These are phyloP conservation scores for Mikania micrantha DNA, from an alignment of 129 eudicot genomes.

Conservation along the genomic window DNA sequence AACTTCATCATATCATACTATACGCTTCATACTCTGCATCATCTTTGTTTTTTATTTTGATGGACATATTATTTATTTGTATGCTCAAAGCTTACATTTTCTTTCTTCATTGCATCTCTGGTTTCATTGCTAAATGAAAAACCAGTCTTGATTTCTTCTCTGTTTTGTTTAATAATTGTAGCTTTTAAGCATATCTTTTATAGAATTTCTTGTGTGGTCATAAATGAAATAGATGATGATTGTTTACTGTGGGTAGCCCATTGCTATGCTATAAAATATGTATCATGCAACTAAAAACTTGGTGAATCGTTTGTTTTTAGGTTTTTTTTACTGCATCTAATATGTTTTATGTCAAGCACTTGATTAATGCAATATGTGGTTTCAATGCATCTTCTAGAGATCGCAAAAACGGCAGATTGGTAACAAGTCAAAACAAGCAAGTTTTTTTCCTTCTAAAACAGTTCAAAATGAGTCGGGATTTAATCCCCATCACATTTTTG, in stretches of 20 bases:
- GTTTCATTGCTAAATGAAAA: neutral
- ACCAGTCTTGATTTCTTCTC: neutral
- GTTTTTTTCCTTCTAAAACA: neutral
- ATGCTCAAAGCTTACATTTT: neutral
- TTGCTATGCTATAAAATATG: neutral
- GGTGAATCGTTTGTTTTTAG: neutral
- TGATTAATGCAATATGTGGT: neutral
- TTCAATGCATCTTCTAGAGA: neutral
- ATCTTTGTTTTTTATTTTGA: neutral
- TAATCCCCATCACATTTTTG: no score
- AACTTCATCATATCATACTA: neutral
- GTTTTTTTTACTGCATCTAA: neutral
- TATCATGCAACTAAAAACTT: neutral
- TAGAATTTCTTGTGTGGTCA: neutral
- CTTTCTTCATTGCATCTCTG: neutral
- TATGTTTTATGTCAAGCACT: constrained; percentile 1
- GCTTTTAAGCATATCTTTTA: neutral
- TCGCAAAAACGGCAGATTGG: neutral
- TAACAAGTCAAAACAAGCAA: neutral
- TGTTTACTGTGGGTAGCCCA: neutral
- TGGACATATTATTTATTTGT: neutral
- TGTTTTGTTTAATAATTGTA: neutral
- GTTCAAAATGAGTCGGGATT: neutral
- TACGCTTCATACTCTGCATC: neutral
- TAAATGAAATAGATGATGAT: neutral